Base-by-base conservation (phyloP, 2,329 filamentous ascomycete genomes). In the Verticillium nubilum region DNA sequence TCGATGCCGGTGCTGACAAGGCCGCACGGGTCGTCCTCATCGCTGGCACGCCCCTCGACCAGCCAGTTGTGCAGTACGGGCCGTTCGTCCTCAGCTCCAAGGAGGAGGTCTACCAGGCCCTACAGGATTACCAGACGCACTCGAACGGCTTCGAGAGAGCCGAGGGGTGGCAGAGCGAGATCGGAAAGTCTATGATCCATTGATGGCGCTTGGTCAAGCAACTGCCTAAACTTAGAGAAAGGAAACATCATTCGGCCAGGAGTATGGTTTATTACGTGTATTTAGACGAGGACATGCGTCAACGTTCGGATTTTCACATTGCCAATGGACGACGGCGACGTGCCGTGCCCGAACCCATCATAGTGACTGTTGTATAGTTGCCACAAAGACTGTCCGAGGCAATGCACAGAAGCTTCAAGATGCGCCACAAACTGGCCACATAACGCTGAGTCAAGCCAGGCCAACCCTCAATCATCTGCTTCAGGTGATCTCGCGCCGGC, bases 71-170 rank as follows among this genome's bases (percentile, higher is more conserved):
- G 33, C 91, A 95, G 77, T 93, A 94, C 67, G 91, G 91, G 0
- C 91, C 91, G 1, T 95, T 95, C 70, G 91, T 95, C n/a, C 74
- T 92, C 61, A 91, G 78, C 61, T 85, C 82, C 50, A 79, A 88
- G 69, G 86, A 90, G 58, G 86, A 90, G 65, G 88, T 94, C 4
- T 86, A 89, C 67, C 82, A 94, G 77, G 90, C 91, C 1, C 80
- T 95, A 73, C 76, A 85, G 67, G 90, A 95, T 72, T 95, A 86
- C 68, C 88, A 90, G 75, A 86, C 80, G 15, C 80, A 85, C 63
- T 79, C 82, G 37, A 93, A 94, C 72, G 91, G 91, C 4, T 95
- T 95, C 66, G 91, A 95, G 77, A 80, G 90, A 63, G 90, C 90
- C 1, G 81, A 85, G 64, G 84, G 86, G 29, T 97, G 92, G 92